Base-by-base conservation (phyloP, 1,284 basidiomycete genomes). In the Cystobasidium slooffiae region DNA sequence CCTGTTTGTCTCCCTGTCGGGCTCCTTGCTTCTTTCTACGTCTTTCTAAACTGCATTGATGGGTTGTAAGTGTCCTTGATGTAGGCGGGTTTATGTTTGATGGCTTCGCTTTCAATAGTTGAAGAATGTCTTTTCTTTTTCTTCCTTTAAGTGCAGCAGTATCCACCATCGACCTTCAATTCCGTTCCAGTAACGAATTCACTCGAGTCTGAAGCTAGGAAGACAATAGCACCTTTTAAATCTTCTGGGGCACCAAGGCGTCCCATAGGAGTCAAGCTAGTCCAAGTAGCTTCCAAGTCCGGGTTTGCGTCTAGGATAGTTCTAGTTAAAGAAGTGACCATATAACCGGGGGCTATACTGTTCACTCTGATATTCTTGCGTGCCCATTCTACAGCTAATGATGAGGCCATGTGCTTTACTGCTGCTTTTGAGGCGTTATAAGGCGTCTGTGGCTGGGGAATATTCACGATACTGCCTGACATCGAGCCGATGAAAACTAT, bases 401-500 rank as follows among this genome's bases (percentile, higher is more conserved):
- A 91, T 0, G 90, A 86, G 16, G 92, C 92, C 88, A 95, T 91
- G 80, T 95, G 93, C 80, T 89, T 90, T 44, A 95, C 93, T 67
- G 92, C 92, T 88, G 82, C 76, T 53, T 77, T 64, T 41, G 93
- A 94, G n/a, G 92, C 91, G 83, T 97, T 98, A 84, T 98, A 98
- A 0, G 95, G 94, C 1, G 92, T 92, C 86, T 98, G 95, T 49
- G 88, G 88, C 87, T 97, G 86, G 75, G 79, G 68, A 55, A 76
- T 74, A 62, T 79, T 83, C 82, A 94, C 92, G 80, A 88, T 89
- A 56, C 91, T 91, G 80, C 89, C 82, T 8, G 79, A 92, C 94
- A 98, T 97, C 80, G 90, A 92, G 2, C 91, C 89, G 74, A 98
- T 89, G 75, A 98, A 86, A 76, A 94, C 88, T 80, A 97, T 92